Evolutionary conservation across 768 basidiomycete species (phyloP).

Genomic region (Suillus discolor): DNA sequence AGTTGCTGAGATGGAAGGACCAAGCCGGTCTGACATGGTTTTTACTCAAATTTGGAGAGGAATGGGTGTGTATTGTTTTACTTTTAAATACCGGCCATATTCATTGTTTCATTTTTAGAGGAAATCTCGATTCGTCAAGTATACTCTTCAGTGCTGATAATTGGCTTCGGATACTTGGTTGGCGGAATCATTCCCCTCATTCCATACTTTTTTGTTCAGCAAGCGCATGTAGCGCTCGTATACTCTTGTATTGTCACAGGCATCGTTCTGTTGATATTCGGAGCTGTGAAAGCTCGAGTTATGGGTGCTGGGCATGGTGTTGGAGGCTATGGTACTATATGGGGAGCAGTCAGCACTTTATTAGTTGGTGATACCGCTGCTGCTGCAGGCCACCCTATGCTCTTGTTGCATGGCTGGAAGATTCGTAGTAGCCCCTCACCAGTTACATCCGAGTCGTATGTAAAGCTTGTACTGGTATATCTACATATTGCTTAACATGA

Average conservation of each 20-base stretch:
- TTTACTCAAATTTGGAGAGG: slow-evolving; percentile 96
- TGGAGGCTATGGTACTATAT: slow-evolving; percentile 63
- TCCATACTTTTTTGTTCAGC: slow-evolving; percentile 91
- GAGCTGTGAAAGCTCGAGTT: slow-evolving; percentile 80
- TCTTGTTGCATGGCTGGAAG: too few relatives aligned
- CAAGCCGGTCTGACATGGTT: too few relatives aligned
- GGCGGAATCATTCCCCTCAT: slow-evolving; percentile 93
- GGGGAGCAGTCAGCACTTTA: slow-evolving; percentile 83
- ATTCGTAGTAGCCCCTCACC: too few relatives aligned
- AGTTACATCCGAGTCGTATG: too few relatives aligned
- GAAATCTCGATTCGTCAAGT: slow-evolving; percentile 85
- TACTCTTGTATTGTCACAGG: slow-evolving; percentile 79
- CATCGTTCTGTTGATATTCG: slow-evolving; percentile 80
- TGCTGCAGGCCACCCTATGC: too few relatives aligned
- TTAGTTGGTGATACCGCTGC: too few relatives aligned
- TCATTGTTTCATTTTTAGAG: slow-evolving; percentile 47
- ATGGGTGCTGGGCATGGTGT: slow-evolving; percentile 68
- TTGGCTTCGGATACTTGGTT: slow-evolving; percentile 91
- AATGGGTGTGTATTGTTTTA: slow-evolving; percentile 54
- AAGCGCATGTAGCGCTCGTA: slow-evolving; percentile 67
- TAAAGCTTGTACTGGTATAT: too few relatives aligned
- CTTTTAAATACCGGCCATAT: neutral
- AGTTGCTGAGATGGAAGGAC: too few relatives aligned
- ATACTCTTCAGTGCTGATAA: slow-evolving; percentile 91
- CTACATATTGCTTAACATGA: too few relatives aligned